Base-by-base conservation (phyloP, 495 filamentous ascomycete genomes). In the Penicillium riverlandense region DNA sequence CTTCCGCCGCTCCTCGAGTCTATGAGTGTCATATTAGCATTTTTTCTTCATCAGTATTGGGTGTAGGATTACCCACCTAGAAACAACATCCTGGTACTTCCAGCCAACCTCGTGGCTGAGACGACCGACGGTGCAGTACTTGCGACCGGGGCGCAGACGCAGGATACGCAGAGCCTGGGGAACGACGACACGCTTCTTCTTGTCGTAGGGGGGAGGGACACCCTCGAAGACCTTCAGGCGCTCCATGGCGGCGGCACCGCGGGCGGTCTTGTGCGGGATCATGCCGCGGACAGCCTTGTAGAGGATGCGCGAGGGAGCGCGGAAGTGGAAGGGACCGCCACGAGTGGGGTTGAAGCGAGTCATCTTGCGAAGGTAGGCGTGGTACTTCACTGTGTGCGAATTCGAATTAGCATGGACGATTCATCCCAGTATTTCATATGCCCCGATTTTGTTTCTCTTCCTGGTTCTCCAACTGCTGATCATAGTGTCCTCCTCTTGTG, bases 231-330 rank as follows among this genome's bases (percentile, higher is more conserved):
- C 88, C 87, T 97, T 97, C 47, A 98, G 86, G 70, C 92, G 84
- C 79, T 96, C 89, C 70, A 98, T 71, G 50, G 92, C 92, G 52
- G 90, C 90, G 63, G 91, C 85, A 67, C 92, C 92, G 66, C 92
- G 92, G 66, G 91, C 77, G 56, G 92, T 97, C 83, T 98, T 98
- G 86, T 98, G 92, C 63, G 92, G 94, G 54, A 97, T 91, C 92
- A 98, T 98, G 69, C 92, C 92, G 66, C 92, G 94, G 74, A 98
- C 88, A 66, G 92, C 89, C 83, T 96, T 95, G 85, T 96, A 98
- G 85, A 98, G 91, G 74, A 98, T 96, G 69, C 94, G 84, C 55
- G 90, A 92, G 40, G 92, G 92, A 61, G 89, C 87, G 72, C 92
- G 94, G 88, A 95, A 98, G 76, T 97, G 92, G 85, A 96, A 98